Conservation (phyloP, 2,329 filamentous ascomycete genomes). For the Xylaria arbuscula region DNA sequence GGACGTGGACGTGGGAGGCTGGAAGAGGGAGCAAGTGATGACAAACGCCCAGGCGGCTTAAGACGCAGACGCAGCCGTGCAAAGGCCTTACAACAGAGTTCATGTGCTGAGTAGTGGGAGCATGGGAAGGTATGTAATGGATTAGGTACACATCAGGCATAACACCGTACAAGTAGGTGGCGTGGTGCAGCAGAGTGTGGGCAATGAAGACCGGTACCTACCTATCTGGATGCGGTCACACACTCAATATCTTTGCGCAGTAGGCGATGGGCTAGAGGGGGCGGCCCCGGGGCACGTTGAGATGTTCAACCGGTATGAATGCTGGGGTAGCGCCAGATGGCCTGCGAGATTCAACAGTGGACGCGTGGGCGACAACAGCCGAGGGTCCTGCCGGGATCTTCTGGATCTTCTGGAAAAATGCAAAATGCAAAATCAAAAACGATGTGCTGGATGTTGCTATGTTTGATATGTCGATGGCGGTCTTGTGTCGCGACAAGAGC, state of each 20-base stretch:
- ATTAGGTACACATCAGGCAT: not conserved
- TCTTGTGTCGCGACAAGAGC: slow-evolving; percentile 11
- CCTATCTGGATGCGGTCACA: not conserved
- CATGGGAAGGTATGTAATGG: no score
- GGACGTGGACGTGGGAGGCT: not conserved
- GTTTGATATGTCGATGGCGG: slow-evolving; percentile 14
- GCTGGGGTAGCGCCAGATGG: not conserved
- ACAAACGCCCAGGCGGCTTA: slow-evolving; percentile 31
- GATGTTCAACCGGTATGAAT: not conserved
- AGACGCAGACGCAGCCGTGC: slow-evolving; percentile 21
- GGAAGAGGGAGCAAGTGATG: slow-evolving; percentile 16
- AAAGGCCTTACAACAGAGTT: slow-evolving; percentile 21
- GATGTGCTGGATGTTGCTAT: not conserved
- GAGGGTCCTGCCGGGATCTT: slow-evolving; percentile 16
- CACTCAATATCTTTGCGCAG: not conserved
- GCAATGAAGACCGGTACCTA: not conserved
- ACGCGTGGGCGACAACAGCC: slow-evolving; percentile 3
- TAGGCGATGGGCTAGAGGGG: not conserved
- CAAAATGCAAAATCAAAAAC: not conserved
- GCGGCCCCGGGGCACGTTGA: not conserved
- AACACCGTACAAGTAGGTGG: not conserved
- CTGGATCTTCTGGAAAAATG: slow-evolving; percentile 4
- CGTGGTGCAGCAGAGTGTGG: not conserved
- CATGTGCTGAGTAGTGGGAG: no score
- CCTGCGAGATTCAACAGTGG: not conserved